These are phyloP conservation scores for Vigna angularis DNA, from an alignment of 306 rosid species.

Conservation along the genomic window DNA sequence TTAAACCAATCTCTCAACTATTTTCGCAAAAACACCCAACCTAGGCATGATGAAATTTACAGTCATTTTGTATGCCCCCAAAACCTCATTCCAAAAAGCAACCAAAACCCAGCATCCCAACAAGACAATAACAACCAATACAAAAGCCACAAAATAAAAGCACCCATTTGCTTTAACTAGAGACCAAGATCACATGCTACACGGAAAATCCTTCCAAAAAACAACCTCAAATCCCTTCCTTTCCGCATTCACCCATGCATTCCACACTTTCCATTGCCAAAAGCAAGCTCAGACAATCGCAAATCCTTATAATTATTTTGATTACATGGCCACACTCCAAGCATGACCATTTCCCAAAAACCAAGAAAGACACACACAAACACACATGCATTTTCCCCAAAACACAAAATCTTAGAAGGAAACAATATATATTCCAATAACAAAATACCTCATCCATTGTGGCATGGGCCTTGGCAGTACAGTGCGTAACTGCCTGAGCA, in stretches of 20 bases:
- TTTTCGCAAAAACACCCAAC: neutral
- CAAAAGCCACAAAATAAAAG: neutral
- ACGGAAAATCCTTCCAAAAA: neutral
- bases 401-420: constrained; percentile 4
- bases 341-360: constrained; percentile 25
- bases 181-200: neutral
- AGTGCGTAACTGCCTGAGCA: constrained; percentile 60
- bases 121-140: constrained; percentile 26
- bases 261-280: neutral
- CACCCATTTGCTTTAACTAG: constrained; percentile 9
- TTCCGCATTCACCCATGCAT: neutral
- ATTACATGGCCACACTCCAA: neutral
- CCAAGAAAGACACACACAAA: neutral
- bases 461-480: constrained; percentile 36
- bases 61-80: neutral
- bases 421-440: neutral
- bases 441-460: neutral
- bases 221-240: neutral
- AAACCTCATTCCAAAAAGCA: neutral
- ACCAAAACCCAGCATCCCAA: neutral
- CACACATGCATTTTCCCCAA: constrained; percentile 15
- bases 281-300: neutral
- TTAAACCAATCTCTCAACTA: neutral
- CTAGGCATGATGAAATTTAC: neutral
- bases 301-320: neutral